phyloP scores from a whole-genome alignment of 306 rosid species.

The Macrotyloma uniflorum region DNA sequence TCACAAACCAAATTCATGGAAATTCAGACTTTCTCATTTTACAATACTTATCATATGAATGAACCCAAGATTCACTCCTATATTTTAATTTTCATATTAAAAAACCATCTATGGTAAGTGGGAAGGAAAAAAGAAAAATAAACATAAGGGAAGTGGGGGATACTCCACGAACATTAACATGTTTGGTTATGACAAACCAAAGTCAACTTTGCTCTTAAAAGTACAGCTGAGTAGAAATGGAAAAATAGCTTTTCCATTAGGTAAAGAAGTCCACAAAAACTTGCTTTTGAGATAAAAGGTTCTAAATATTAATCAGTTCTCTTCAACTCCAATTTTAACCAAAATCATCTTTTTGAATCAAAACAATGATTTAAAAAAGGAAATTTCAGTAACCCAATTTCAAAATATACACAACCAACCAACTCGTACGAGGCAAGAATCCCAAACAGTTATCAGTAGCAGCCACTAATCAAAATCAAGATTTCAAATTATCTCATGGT shows the following conservation, averaged over 20 bases:
- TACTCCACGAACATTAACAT: not conserved
- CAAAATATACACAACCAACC: not conserved
- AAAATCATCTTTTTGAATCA: not conserved
- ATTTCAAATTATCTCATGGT: not conserved
- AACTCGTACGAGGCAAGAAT: not conserved
- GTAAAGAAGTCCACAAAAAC: not conserved
- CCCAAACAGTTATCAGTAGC: not conserved
- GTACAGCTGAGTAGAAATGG: not conserved
- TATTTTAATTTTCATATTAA: not conserved
- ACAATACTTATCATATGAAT: not conserved
- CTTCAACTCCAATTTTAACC: not conserved
- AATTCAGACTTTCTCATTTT: constrained; percentile 30
- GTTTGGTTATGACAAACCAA: not conserved
- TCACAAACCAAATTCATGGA: constrained; percentile 22
- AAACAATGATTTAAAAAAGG: not conserved
- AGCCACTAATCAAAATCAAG: not conserved
- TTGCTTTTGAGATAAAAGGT: not conserved
- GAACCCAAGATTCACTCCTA: not conserved
- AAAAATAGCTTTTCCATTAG: not conserved
- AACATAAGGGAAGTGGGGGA: not conserved
- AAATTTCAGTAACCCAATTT: not conserved
- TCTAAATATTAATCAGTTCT: not conserved
- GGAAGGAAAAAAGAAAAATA: not conserved
- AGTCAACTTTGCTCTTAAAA: not conserved
- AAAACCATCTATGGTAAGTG: not conserved